Conservation (phyloP, 1,139 yeast species). For the Suhomyces atakaporum region DNA sequence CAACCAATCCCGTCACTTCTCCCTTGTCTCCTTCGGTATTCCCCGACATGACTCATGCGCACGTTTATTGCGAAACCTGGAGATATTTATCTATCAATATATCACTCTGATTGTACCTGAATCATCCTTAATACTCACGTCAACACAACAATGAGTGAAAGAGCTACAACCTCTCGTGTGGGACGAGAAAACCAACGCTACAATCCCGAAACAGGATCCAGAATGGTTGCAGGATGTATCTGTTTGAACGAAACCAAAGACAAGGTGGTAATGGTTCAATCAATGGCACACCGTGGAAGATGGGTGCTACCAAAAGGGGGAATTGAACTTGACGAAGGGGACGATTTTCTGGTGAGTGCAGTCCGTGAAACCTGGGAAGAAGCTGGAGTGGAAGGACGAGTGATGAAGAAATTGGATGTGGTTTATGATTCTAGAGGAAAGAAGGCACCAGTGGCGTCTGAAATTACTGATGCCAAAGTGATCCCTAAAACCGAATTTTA, state of each 20-base stretch:
- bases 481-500: constrained; percentile 80
- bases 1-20: no score
- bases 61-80: no score
- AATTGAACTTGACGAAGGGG: constrained; percentile 79
- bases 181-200: constrained; percentile 46
- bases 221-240: constrained; percentile 90
- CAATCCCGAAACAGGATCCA: constrained; percentile 62
- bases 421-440: constrained; percentile 71
- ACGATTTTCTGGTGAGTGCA: constrained; percentile 58
- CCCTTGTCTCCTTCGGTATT: no score
- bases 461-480: constrained; percentile 38
- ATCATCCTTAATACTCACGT: no score
- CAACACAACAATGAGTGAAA: constrained; percentile 3
- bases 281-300: constrained; percentile 61
- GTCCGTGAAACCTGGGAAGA: constrained; percentile 97
- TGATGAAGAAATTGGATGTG: constrained; percentile 57
- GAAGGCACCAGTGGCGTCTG: constrained; percentile 50
- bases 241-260: constrained; percentile 59
- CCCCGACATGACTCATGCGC: no score
- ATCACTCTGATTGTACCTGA: no score
- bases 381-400: constrained; percentile 79
- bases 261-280: constrained; percentile 74
- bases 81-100: no score
- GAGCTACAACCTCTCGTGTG: constrained; percentile 28
- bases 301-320: constrained; percentile 99